Base-by-base conservation (phyloP, 176 grass and related monocot species). In the Eleusine indica region DNA sequence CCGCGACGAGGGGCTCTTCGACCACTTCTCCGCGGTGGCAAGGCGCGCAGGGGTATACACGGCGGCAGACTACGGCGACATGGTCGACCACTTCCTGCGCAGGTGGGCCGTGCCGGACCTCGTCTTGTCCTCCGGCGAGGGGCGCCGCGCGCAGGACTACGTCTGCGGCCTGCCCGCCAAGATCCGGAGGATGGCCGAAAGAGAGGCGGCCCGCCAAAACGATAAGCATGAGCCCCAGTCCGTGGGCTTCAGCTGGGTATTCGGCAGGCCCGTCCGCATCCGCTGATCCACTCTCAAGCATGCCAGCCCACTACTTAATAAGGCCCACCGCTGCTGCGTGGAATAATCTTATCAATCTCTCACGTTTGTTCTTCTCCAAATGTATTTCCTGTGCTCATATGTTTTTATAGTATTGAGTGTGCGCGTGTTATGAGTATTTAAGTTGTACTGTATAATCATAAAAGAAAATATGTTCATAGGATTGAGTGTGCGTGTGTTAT, bases 101-200 rank as follows among this genome's bases (percentile, higher is more conserved):
- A 60, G 25, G 62, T 87, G 77, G 85, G 32, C 42, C 15, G 68
- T 87, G 68, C 70, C 46, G 25, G 85, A 81, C n/a, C 32, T 87
- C 67, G 58, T 13, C 38, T 17, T 6, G 9, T 60, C 68, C 32
- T 74, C 84, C 42, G 43, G 43, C 10, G 84, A 86, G 53, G 86
- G 86, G 22, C 65, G 66, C 29, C 79, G 80, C 42, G 86, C 86
- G 61, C 80, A 83, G 22, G 80, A 88, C 18, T 87, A 78, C 64
- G 73, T 83, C 29, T 88, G 86, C 65, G 74, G 65, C 41, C 80
- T 88, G 30, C 29, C 69, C 35, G 16, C 68, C 16, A 86, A 65
- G 68, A 83, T 78, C 40, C 13, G 80, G 4, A 68, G 70, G 73
- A 77, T 83, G 60, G 62, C 72, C 43, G 73, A 83, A 19, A 11